Evolutionary conservation across 768 basidiomycete species (phyloP).

Genomic region (Tricholoma bakamatsutake): DNA sequence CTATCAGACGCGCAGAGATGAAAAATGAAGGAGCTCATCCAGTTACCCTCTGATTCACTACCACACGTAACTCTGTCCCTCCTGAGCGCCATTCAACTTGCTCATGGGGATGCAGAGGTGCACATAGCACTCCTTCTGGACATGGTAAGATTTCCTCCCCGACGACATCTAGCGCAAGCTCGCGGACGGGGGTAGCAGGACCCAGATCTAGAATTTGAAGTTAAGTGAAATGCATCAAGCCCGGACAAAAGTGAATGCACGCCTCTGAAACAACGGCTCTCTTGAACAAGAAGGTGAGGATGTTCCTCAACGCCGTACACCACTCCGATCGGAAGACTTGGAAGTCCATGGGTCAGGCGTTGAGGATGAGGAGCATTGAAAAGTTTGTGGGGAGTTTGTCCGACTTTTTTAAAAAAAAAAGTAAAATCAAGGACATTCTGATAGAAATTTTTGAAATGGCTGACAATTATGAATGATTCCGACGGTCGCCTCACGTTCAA

Average conservation of each 20-base stretch:
- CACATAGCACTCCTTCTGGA: constrained; percentile 47
- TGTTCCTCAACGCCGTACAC: constrained; percentile 84
- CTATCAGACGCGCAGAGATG: not conserved
- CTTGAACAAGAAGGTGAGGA: constrained; percentile 60
- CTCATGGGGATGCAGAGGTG: constrained; percentile 60
- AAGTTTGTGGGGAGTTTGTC: constrained; percentile 86
- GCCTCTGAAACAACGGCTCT: constrained; percentile 54
- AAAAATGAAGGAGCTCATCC: not conserved
- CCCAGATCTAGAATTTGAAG: constrained; percentile 39
- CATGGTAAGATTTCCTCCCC: constrained; percentile 58
- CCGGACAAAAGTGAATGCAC: not conserved
- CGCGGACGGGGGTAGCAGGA: constrained; percentile 35
- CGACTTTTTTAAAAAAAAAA: constrained; percentile 48
- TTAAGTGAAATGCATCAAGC: not conserved
- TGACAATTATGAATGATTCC: constrained; percentile 93
- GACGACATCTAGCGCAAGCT: constrained; percentile 52
- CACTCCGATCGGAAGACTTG: constrained; percentile 63
- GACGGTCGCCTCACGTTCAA: constrained; percentile 88
- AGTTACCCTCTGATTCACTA: constrained; percentile 56
- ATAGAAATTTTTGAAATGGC: constrained; percentile 12
- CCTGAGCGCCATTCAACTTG: constrained; percentile 61
- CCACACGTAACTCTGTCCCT: constrained; percentile 51
- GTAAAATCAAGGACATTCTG: not conserved
- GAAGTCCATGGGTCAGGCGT: constrained; percentile 65
- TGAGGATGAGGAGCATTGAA: constrained; percentile 74